phyloP scores from a whole-genome alignment of 1,139 yeast genomes.

The Diutina mesorugosa region DNA sequence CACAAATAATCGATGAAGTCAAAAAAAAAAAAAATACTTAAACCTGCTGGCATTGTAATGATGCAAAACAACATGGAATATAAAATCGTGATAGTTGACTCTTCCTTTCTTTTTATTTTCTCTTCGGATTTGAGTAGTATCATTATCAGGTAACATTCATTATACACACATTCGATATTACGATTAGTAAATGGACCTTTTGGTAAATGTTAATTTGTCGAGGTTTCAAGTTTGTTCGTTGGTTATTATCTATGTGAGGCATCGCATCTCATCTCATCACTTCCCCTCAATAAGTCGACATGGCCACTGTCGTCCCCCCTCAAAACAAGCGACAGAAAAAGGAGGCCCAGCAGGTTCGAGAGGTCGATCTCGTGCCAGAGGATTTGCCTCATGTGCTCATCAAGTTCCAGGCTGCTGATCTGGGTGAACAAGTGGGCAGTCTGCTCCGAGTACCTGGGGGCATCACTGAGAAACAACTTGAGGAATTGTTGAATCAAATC shows the following conservation, averaged over 20 bases:
- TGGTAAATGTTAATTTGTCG: neutral
- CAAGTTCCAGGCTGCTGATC: conserved; percentile 85
- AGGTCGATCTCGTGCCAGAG: conserved; percentile 58
- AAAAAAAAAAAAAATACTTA: too few relatives aligned
- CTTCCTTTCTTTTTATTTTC: too few relatives aligned
- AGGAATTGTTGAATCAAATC: conserved; percentile 70
- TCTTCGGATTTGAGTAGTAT: too few relatives aligned
- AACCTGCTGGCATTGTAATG: too few relatives aligned
- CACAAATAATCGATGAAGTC: too few relatives aligned
- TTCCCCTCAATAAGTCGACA: conserved; percentile 10
- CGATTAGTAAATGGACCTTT: too few relatives aligned
- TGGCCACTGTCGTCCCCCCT: conserved; percentile 95
- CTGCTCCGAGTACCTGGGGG: conserved; percentile 87
- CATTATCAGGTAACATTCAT: too few relatives aligned
- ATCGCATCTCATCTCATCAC: neutral
- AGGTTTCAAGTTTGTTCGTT: neutral
- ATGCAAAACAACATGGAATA: too few relatives aligned
- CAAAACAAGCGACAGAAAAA: conserved; percentile 82
- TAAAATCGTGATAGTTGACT: too few relatives aligned
- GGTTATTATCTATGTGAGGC: neutral
- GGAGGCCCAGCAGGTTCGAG: conserved; percentile 72
- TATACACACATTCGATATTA: too few relatives aligned
- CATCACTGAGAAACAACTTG: conserved; percentile 75
- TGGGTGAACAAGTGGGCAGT: conserved; percentile 83
- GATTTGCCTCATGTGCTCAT: conserved; percentile 82